phyloP scores from a whole-genome alignment of 371 early-diverging fungal species.

The Mucor indicus region DNA sequence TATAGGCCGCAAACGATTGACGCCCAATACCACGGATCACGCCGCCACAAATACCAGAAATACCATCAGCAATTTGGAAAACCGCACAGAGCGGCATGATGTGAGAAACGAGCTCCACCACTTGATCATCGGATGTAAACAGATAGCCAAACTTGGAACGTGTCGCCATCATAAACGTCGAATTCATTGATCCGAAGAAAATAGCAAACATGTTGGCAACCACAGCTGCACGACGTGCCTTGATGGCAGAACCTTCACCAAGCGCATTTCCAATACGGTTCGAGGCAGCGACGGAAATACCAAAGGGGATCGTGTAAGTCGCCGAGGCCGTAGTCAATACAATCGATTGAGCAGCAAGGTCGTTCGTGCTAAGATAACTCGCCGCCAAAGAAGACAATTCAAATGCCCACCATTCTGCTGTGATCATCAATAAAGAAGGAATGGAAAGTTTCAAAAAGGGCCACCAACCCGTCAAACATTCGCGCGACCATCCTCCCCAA shows the following conservation, averaged over 20 bases:
- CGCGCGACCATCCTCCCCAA: constrained; percentile 82
- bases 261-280: constrained; percentile 77
- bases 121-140: constrained; percentile 65
- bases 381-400: constrained; percentile 78
- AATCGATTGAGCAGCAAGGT: constrained; percentile 82
- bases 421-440: constrained; percentile 65
- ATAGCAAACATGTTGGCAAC: constrained; percentile 42
- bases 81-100: constrained; percentile 73
- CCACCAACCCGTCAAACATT: constrained; percentile 59
- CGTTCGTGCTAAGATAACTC: constrained; percentile 66
- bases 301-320: constrained; percentile 67
- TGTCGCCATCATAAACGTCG: constrained; percentile 25
- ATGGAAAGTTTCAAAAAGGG: constrained; percentile 67
- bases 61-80: constrained; percentile 72
- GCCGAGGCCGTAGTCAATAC: constrained; percentile 67
- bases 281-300: constrained; percentile 67
- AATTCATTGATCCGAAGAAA: constrained; percentile 32
- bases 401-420: constrained; percentile 72
- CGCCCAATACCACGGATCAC: constrained; percentile 68
- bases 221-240: constrained; percentile 39
- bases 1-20: constrained; percentile 63
- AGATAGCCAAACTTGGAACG: constrained; percentile 55
- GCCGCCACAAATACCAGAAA: constrained; percentile 63
- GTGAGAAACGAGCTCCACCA: constrained; percentile 60
- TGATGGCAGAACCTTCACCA: constrained; percentile 45